These are phyloP conservation scores for Blastobotrys buckinghamii DNA, from an alignment of 1,139 yeast species.

Conservation along the genomic window DNA sequence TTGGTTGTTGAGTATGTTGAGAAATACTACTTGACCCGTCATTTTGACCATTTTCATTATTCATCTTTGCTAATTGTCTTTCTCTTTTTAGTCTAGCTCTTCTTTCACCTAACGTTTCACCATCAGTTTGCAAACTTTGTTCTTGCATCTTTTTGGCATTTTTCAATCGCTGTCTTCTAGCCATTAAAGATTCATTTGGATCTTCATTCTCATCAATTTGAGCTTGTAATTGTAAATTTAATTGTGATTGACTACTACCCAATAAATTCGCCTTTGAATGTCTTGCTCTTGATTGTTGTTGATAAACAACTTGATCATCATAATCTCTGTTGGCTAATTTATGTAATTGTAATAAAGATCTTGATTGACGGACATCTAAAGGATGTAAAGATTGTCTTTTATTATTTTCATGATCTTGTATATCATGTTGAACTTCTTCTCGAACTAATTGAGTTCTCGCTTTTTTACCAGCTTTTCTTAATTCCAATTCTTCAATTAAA, in stretches of 20 bases:
- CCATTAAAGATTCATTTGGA: conserved; percentile 9
- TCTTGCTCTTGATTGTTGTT: conserved; percentile 6
- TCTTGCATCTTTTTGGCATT: conserved; percentile 13
- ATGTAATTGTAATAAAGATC: conserved; percentile 32
- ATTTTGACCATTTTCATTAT: too few species aligned
- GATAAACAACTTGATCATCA: conserved; percentile 23
- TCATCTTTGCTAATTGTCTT: too few species aligned
- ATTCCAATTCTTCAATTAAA: conserved; percentile 35
- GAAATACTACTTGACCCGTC: too few species aligned
- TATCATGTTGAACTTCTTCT: conserved; percentile 21
- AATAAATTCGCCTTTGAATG: conserved; percentile 3
- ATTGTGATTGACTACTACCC: too few species aligned
- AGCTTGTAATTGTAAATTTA: background rate
- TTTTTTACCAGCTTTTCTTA: conserved; percentile 32
- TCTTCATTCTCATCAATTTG: conserved; percentile 2
- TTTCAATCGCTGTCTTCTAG: conserved; percentile 24
- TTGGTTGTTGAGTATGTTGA: background rate
- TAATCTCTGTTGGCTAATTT: conserved; percentile 31
- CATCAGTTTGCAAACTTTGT: conserved; percentile 15
- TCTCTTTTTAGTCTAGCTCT: conserved; percentile 29
- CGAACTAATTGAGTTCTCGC: conserved; percentile 18
- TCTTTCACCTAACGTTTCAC: conserved; percentile 32
- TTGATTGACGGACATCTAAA: conserved; percentile 25
- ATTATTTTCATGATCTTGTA: conserved; percentile 14
- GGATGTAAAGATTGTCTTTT: conserved; percentile 25